These are phyloP conservation scores for Boletus speciosus DNA, from an alignment of 768 basidiomycete genomes.

Conservation along the genomic window DNA sequence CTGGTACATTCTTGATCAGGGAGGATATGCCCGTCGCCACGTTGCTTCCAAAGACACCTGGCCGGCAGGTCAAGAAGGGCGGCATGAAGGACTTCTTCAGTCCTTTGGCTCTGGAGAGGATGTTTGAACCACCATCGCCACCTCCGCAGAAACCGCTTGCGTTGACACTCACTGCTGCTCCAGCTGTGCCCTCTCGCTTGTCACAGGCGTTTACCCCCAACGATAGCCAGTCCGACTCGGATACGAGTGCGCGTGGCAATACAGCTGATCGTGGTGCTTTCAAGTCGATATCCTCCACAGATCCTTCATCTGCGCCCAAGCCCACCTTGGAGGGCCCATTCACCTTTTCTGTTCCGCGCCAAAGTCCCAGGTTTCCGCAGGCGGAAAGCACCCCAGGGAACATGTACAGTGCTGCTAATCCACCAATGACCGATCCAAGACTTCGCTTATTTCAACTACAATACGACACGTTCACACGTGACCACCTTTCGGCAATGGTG, in stretches of 20 bases:
- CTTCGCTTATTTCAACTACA: constrained; percentile 88
- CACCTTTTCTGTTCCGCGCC: constrained; percentile 68
- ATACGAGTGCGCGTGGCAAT: constrained; percentile 11
- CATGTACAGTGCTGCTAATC: constrained; percentile 18
- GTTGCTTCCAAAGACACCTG: constrained; percentile 65
- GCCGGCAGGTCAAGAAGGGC: constrained; percentile 50
- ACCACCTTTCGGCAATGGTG: constrained; percentile 90
- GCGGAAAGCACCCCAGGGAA: constrained; percentile 59
- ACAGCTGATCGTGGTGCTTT: constrained; percentile 5
- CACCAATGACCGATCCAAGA: constrained; percentile 61
- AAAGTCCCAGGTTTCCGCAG: constrained; percentile 40
- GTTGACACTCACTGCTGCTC: constrained; percentile 27
- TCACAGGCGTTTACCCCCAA: constrained; percentile 35
- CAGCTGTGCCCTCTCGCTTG: constrained; percentile 34
- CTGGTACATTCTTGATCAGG: constrained; percentile 74
- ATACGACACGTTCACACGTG: constrained; percentile 95
- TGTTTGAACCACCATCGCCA: constrained; percentile 94
- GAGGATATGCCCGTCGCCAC: constrained; percentile 58
- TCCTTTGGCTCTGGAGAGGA: constrained; percentile 78
- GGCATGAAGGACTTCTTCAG: constrained; percentile 82
- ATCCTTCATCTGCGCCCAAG: constrained; percentile 30
- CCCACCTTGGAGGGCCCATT: constrained; percentile 58
- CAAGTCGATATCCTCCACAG: constrained; percentile 10
- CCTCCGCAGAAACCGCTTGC: constrained; percentile 36
- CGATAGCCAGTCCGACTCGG: constrained; percentile 27